phyloP scores from a whole-genome alignment of 1,284 basidiomycete species.

The Tilletia setariae region DNA sequence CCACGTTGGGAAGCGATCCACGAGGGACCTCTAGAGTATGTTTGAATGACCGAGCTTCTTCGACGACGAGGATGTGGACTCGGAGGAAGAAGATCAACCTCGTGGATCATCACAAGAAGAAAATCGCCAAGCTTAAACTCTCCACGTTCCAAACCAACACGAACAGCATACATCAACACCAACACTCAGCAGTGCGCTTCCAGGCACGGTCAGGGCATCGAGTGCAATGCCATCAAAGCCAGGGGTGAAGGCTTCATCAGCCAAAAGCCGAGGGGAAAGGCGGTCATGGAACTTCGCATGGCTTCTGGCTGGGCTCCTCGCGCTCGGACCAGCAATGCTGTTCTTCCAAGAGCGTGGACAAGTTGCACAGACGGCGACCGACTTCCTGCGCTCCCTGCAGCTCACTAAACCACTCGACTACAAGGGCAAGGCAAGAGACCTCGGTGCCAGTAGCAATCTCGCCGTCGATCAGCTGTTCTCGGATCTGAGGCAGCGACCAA shows the following conservation, averaged over 20 bases:
- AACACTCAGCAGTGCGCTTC: no score
- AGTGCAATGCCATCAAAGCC: no score
- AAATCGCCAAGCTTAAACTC: no score
- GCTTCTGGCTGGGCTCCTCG: neutral
- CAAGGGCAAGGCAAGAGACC: neutral
- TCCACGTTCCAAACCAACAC: no score
- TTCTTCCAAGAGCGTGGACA: neutral
- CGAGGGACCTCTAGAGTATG: neutral
- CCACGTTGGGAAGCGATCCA: neutral
- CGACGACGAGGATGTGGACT: neutral
- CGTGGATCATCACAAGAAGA: no score
- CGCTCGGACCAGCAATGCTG: neutral
- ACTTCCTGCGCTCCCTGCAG: neutral
- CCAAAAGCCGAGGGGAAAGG: neutral
- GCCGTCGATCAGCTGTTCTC: neutral
- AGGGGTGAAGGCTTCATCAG: no score
- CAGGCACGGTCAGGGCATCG: no score
- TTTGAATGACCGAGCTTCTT: neutral
- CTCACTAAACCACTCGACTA: neutral
- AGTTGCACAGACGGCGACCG: neutral
- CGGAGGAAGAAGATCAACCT: no score
- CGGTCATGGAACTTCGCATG: neutral
- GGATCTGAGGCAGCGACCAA: constrained; percentile 29
- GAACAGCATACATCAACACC: no score
- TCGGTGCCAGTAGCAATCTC: neutral